Evolutionary conservation across 2,329 filamentous ascomycete genomes (phyloP).

Genomic region (Cladosporium sp.): DNA sequence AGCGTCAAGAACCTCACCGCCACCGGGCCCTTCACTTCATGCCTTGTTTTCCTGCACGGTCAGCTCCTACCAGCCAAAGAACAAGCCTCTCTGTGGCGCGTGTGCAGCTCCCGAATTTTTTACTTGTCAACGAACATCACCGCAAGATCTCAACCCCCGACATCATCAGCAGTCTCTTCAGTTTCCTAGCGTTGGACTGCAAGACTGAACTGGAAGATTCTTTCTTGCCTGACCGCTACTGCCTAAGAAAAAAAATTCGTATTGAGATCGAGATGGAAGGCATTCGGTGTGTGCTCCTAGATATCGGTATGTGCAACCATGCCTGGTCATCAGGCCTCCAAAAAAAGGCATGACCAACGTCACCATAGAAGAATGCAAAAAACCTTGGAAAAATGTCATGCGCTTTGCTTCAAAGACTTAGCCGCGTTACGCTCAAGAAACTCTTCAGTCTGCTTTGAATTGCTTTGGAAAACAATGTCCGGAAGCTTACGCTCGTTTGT

Average conservation of each 20-base stretch:
- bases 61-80: not conserved
- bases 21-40: slow-evolving; percentile 7
- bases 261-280: slow-evolving; percentile 21
- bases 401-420: not conserved
- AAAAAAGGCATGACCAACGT: not conserved
- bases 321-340: not conserved
- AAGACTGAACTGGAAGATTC: not conserved
- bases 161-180: not conserved
- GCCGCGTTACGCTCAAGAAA: not conserved
- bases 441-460: too few relatives aligned
- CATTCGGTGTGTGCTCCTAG: slow-evolving; percentile 33
- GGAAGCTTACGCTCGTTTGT: slow-evolving; percentile 9
- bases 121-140: not conserved
- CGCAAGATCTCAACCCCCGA: not conserved
- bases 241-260: not conserved
- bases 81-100: slow-evolving; percentile 7
- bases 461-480: not conserved
- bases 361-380: not conserved
- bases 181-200: not conserved
- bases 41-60: not conserved
- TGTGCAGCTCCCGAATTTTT: not conserved
- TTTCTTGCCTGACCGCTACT: slow-evolving; percentile 2
- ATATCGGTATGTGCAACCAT: slow-evolving; percentile 31
- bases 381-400: too few relatives aligned
- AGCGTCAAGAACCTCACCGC: slow-evolving; percentile 5